Percentiles rank a stretch among this genome's conserved stretches.
These are phyloP conservation scores for Gaultheria prostrata DNA, from an alignment of 148 eudicot genomes.

Conservation along the genomic window DNA sequence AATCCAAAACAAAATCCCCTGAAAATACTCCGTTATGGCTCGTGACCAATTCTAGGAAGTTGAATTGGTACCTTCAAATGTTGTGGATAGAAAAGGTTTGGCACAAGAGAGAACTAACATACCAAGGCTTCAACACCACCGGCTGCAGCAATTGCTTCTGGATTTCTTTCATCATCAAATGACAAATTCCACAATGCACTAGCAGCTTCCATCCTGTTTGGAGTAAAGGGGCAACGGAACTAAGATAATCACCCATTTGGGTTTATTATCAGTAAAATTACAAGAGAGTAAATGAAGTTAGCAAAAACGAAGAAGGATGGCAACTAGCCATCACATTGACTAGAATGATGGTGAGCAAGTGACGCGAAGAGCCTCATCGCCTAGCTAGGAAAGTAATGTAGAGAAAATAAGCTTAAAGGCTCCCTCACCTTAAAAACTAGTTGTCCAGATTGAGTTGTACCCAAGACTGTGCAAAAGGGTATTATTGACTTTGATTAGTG, in stretches of 20 bases:
- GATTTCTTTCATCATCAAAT: conserved; percentile 80
- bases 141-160: conserved; percentile 87
- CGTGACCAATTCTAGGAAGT: neutral
- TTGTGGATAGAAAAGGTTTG: neutral
- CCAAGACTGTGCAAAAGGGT: neutral
- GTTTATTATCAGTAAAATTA: neutral
- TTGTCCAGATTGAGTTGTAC: too few relatives aligned
- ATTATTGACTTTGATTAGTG: neutral
- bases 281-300: conserved; percentile 8
- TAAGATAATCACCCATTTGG: neutral
- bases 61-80: neutral
- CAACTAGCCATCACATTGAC: neutral
- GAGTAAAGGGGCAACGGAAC: neutral
- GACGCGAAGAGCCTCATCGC: too few relatives aligned
- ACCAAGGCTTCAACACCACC: conserved; percentile 99
- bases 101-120: conserved; percentile 25
- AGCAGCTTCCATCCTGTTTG: conserved; percentile 92
- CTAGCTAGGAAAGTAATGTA: too few relatives aligned
- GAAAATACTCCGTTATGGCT: neutral
- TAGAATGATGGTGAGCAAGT: neutral
- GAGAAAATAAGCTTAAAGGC: too few relatives aligned
- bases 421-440: too few relatives aligned
- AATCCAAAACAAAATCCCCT: neutral
- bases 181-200: conserved; percentile 97
- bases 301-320: neutral